Base-by-base conservation (phyloP, 2,329 filamentous ascomycete genomes). In the Sphaerulina populicola region DNA sequence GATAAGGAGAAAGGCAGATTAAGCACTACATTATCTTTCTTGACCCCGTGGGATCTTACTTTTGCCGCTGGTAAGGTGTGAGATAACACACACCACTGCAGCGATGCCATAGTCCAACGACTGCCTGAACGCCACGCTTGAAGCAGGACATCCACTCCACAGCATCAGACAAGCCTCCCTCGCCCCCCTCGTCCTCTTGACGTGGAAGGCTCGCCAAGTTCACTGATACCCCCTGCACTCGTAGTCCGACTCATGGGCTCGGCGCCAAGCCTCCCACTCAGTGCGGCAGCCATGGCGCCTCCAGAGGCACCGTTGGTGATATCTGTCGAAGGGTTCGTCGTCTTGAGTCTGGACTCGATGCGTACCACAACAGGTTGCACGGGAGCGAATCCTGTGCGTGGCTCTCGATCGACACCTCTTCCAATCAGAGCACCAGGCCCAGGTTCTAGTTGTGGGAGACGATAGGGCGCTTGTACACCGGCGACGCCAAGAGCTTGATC, bases 381-480 rank as follows among this genome's bases (percentile, higher is more conserved):
- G 44, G 63, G 61, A 12, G 66, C 66, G 47, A 68, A 69, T 2
- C 67, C 67, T 8, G 62, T 65, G 6, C 56, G 53, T 30, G 61
- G 57, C 21, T 65, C 60, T 39, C 67, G 56, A 44, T 68, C 65
- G 9, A 69, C 66, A 11, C 65, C 63, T 35, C 52, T 50, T 14
- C 60, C 64, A 23, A 69, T 64, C 42, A 62, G 47, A 7, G 67
- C 64, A 23, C 58, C 63, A 12, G 66, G 64, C 6, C 67, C 67
- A 6, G 60, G 62, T 49, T 68, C 66, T 39, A 66, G 52, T 12
- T 67, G 53, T 7, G 67, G 66, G 10, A 68, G 48, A 30, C 67
- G 59, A 51, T 66, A 68, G 2, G 67, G 67, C 12, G 61, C 59
- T 27, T 62, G 61, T 6, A 61, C 58, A 14, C 57, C 56, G 7